A percentile compares a stretch with the other conserved stretches of the same genome.
Conservation (phyloP, 305 asterid genomes). For the Striga hermonthica region DNA sequence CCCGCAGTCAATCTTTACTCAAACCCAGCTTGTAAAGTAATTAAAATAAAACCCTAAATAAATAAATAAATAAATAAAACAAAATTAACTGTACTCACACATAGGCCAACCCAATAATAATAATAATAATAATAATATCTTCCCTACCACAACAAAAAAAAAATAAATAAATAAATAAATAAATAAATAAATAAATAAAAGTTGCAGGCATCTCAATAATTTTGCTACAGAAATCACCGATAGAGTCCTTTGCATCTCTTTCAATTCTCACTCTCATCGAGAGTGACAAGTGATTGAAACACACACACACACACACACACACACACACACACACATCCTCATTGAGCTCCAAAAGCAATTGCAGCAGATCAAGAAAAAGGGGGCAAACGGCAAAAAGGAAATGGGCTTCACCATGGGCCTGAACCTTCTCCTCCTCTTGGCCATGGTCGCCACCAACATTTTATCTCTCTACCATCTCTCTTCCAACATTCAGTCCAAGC, state of each 20-base stretch:
- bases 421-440: constrained; percentile 72
- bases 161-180: no score
- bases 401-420: constrained; percentile 94
- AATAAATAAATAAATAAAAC: neutral
- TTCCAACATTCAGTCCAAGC: constrained; percentile 63
- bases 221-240: neutral
- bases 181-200: neutral
- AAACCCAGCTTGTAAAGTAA: neutral
- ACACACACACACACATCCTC: no score
- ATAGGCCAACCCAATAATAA: no score
- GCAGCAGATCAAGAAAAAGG: constrained; percentile 13
- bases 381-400: neutral
- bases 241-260: neutral
- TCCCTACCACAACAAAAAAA: neutral
- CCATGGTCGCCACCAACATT: constrained; percentile 97
- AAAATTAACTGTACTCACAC: neutral
- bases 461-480: constrained; percentile 98
- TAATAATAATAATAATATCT: neutral
- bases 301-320: neutral
- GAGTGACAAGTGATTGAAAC: neutral
- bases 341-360: neutral
- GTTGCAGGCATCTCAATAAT: neutral
- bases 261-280: constrained; percentile 15
- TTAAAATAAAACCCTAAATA: neutral
- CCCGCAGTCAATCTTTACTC: constrained; percentile 13